Base-by-base conservation (phyloP, 495 filamentous ascomycete genomes). In the Penicillium antarcticum region DNA sequence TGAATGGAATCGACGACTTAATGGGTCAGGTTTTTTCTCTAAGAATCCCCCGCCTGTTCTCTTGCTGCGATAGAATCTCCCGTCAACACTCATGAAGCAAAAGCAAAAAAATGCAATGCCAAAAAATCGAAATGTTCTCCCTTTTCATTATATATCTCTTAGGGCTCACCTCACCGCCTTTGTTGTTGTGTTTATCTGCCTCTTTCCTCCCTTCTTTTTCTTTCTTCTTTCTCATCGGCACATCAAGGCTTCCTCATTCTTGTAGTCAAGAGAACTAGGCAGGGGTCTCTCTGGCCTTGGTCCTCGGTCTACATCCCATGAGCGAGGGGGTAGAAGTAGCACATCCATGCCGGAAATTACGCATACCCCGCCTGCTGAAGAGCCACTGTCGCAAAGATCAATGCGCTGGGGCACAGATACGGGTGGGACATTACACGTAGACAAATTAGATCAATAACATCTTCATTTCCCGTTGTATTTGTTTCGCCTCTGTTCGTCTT, bases 391-490 rank as follows among this genome's bases (percentile, higher is more conserved):
- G 78, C 78, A 75, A 67, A 85, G 89, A 74, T 73, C 69, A 49
- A 77, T 81, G 78, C 79, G 76, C 84, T 75, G 79, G 81, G 83
- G 90, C 87, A 95, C 90, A 95, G 90, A 95, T 95, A 95, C 90
- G 87, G 89, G 88, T 79, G 83, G 80, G 75, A 95, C 87, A 95
- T 80, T 43, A 29, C 19, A 41, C 48, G 48, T 48, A 55, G 46
- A 46, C 19, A 29, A 6, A 9, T 16, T 33, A 33, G 9, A 23
- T 21, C 9, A 45, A 21, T 44, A 0, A 29, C 8, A 8, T 2
- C 8, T 29, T 29, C 6, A 29, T 29, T 29, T 29, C 26, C 7
- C 26, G 9, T 29, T 4, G 8, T 29, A 9, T 29, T 10, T 29
- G 26, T 2, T 7, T 29, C 26, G 0, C 26, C 26, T 29, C 26